A percentile compares a stretch with the other conserved stretches of the same genome.
These are phyloP conservation scores for Garcia nutans DNA, from an alignment of 345 rosid species.

Conservation along the genomic window DNA sequence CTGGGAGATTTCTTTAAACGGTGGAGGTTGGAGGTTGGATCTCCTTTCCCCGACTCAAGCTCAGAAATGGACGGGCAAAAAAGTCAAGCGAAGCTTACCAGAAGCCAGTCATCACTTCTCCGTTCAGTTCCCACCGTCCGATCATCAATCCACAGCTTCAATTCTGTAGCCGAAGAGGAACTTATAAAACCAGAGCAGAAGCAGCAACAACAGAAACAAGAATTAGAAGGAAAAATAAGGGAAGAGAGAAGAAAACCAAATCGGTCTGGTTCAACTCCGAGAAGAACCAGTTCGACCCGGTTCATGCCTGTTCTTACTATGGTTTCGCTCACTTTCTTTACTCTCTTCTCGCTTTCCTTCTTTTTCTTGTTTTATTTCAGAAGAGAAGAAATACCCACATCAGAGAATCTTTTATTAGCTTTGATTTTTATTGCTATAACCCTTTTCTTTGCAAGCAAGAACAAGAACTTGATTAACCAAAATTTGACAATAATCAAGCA, in stretches of 20 bases:
- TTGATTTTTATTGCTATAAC: slow-evolving; percentile 70
- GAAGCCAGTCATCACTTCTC: slow-evolving; percentile 81
- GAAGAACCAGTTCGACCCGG: slow-evolving; percentile 49
- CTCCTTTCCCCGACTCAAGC: slow-evolving; percentile 8
- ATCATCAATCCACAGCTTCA: slow-evolving; percentile 80
- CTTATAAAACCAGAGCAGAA: slow-evolving; percentile 31
- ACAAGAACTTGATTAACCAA: slow-evolving; percentile 61
- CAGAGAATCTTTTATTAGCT: slow-evolving; percentile 75
- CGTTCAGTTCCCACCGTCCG: slow-evolving; percentile 81
- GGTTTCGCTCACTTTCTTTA: slow-evolving; percentile 53
- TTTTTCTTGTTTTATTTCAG: slow-evolving; percentile 50
- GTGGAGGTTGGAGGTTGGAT: slow-evolving; percentile 13
- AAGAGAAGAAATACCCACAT: slow-evolving; percentile 58
- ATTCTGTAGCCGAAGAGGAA: slow-evolving; percentile 61
- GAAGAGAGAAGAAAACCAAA: slow-evolving; percentile 34
- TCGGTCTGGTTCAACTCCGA: slow-evolving; percentile 44
- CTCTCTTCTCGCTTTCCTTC: slow-evolving; percentile 45
- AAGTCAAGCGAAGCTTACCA: slow-evolving; percentile 64
- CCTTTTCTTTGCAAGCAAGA: slow-evolving; percentile 74
- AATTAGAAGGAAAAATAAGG: slow-evolving; percentile 23
- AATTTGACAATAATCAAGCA: slow-evolving; percentile 44
- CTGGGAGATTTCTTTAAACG: slow-evolving; percentile 15
- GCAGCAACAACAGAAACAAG: slow-evolving; percentile 13
- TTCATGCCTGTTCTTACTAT: slow-evolving; percentile 50
- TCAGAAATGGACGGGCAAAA: slow-evolving; percentile 56